These are phyloP conservation scores for Cryptosporidium sp. DNA, from an alignment of 169 alveolate genomes.

Conservation along the genomic window DNA sequence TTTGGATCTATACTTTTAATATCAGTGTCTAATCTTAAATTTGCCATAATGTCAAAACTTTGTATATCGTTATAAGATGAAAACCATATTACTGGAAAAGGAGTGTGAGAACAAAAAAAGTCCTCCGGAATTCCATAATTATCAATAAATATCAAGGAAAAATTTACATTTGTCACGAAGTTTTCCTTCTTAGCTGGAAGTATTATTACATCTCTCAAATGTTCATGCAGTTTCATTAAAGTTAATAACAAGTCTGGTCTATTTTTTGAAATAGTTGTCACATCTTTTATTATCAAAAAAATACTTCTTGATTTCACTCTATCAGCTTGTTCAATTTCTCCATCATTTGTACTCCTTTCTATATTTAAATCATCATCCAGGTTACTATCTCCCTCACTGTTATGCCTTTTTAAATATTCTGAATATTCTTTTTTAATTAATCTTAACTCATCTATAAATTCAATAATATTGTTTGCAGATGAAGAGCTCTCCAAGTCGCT, in stretches of 20 bases:
- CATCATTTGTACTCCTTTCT: not conserved
- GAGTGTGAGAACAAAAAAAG: constrained; percentile 37
- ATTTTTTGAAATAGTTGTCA: constrained; percentile 49
- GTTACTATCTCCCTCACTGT: not conserved
- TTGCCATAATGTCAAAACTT: constrained; percentile 40
- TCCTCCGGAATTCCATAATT: constrained; percentile 72
- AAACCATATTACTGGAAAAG: constrained; percentile 60
- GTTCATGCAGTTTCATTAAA: constrained; percentile 45
- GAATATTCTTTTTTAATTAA: constrained; percentile 21
- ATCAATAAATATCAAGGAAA: constrained; percentile 46
- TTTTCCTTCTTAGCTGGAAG: constrained; percentile 19
- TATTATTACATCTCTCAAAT: constrained; percentile 32
- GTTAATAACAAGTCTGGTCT: constrained; percentile 58
- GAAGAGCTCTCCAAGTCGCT: constrained; percentile 14
- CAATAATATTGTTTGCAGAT: constrained; percentile 22
- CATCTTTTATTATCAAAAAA: constrained; percentile 58
- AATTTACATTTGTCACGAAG: not conserved
- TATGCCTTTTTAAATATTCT: not conserved
- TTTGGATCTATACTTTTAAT: not conserved
- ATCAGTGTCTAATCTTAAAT: not conserved
- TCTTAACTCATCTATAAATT: constrained; percentile 55
- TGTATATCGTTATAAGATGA: constrained; percentile 45
- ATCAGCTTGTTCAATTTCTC: not conserved
- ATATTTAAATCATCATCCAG: not conserved
- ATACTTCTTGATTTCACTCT: constrained; percentile 9